Percentiles rank a stretch among this genome's conserved stretches.
These are phyloP conservation scores for Metschnikowia lachancei DNA, from an alignment of 805 yeast genomes.

Conservation along the genomic window DNA sequence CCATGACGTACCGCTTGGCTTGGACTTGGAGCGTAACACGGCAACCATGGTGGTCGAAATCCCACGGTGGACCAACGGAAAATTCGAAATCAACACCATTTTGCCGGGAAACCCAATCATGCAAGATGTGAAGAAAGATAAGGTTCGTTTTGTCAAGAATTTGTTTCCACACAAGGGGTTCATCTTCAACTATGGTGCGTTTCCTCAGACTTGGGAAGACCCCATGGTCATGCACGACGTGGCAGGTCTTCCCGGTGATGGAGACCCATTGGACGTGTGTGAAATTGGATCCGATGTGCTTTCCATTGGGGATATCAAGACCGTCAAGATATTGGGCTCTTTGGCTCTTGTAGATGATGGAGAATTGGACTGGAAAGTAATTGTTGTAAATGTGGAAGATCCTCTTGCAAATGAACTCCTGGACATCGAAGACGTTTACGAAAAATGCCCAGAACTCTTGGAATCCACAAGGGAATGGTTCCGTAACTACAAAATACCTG, in stretches of 20 bases:
- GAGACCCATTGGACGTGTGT: constrained; percentile 92
- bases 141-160: constrained; percentile 92
- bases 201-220: constrained; percentile 93
- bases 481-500: constrained; percentile 96
- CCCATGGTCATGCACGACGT: constrained; percentile 53
- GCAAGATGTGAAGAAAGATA: constrained; percentile 97
- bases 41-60: constrained; percentile 88
- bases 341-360: constrained; percentile 94
- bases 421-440: constrained; percentile 89
- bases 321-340: constrained; percentile 90
- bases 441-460: constrained; percentile 85
- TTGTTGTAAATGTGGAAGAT: constrained; percentile 79
- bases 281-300: constrained; percentile 78
- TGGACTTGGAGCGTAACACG: constrained; percentile 37
- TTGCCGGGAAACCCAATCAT: constrained; percentile 83
- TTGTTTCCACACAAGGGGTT: constrained; percentile 99
- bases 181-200: constrained; percentile 97
- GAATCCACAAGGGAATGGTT: constrained; percentile 98
- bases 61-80: constrained; percentile 98
- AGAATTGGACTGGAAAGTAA: constrained; percentile 88
- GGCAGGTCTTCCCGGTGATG: constrained; percentile 66
- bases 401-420: constrained; percentile 83
- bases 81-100: constrained; percentile 90
- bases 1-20: constrained; percentile 66
- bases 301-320: constrained; percentile 70